These are phyloP conservation scores for Septoria petroselini DNA, from an alignment of 2,329 filamentous ascomycete genomes.

Conservation along the genomic window DNA sequence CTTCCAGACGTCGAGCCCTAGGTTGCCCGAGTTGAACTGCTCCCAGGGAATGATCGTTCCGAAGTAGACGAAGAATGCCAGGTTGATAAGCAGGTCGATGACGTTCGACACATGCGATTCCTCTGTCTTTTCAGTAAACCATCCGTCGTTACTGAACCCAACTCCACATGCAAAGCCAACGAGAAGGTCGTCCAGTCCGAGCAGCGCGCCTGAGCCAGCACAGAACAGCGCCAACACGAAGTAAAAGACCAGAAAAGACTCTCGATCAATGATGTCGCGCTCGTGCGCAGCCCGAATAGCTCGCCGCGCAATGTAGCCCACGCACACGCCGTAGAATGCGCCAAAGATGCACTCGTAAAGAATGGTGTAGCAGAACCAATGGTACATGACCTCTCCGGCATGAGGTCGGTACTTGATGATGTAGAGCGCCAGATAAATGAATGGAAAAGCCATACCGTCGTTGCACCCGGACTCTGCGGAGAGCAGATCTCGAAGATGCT, in stretches of 20 bases:
- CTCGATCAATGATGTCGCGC: constrained; percentile 82
- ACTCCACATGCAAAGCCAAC: constrained; percentile 94
- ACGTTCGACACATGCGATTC: constrained; percentile 99
- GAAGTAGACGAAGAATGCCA: constrained; percentile 97
- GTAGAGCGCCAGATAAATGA: constrained; percentile 89
- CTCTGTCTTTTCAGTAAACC: constrained; percentile 97
- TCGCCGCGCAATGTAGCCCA: constrained; percentile 88
- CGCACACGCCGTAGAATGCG: constrained; percentile 76
- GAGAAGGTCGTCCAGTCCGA: constrained; percentile 89
- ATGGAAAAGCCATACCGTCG: constrained; percentile 99
- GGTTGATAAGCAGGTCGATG: constrained; percentile 92
- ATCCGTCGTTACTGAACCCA: constrained; percentile 98
- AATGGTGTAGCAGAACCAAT: constrained; percentile 87
- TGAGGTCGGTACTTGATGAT: constrained; percentile 76
- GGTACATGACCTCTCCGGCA: constrained; percentile 66
- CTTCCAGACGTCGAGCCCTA: constrained; percentile 82
- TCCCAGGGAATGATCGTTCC: constrained; percentile 97
- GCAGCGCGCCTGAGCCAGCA: constrained; percentile 84
- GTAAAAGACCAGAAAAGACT: constrained; percentile 98
- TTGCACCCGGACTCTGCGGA: constrained; percentile 98
- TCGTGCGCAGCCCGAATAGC: constrained; percentile 85
- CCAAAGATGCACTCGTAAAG: constrained; percentile 96
- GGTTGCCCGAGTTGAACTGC: constrained; percentile 70
- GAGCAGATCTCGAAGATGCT: constrained; percentile 90
- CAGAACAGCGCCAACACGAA: constrained; percentile 95